Conservation (phyloP, 345 rosid species). For the Physaria fendleri region DNA sequence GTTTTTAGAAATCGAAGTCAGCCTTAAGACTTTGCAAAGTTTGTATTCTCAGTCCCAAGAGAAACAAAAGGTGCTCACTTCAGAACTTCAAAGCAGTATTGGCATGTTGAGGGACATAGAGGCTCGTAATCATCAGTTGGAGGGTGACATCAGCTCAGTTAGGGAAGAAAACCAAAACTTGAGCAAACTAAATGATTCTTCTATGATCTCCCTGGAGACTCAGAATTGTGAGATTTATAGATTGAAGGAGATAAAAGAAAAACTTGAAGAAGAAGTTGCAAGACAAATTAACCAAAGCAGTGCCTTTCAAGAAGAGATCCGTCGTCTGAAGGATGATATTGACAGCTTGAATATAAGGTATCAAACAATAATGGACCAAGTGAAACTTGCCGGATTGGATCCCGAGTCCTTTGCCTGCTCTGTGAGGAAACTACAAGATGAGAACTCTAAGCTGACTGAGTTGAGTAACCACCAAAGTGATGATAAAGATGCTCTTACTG, state of each 20-base stretch:
- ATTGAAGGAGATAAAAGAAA: slow-evolving; percentile 59
- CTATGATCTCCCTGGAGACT: slow-evolving; percentile 35
- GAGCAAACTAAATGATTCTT: slow-evolving; percentile 43
- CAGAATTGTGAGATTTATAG: slow-evolving; percentile 45
- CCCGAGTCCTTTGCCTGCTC: slow-evolving; percentile 45
- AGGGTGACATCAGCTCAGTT: slow-evolving; percentile 45
- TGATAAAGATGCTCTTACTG: slow-evolving; percentile 42
- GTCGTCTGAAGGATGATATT: slow-evolving; percentile 63
- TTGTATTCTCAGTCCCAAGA: slow-evolving; percentile 49
- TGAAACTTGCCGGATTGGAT: slow-evolving; percentile 54
- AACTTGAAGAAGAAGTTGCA: slow-evolving; percentile 64
- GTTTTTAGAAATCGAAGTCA: slow-evolving; percentile 52
- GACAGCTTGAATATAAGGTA: slow-evolving; percentile 48
- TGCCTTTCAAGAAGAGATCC: slow-evolving; percentile 67
- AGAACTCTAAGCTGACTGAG: slow-evolving; percentile 60
- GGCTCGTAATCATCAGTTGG: slow-evolving; percentile 42
- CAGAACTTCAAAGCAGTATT: slow-evolving; percentile 54
- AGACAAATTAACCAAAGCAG: slow-evolving; percentile 47
- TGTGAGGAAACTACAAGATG: slow-evolving; percentile 60
- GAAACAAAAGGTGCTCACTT: slow-evolving; percentile 59
- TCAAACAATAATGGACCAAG: slow-evolving; percentile 51
- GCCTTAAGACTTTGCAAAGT: slow-evolving; percentile 45
- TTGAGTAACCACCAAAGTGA: slow-evolving; percentile 35
- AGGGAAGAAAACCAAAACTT: slow-evolving; percentile 48
- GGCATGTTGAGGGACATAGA: slow-evolving; percentile 51